Percentiles rank a stretch among this genome's conserved stretches.
phyloP scores from a whole-genome alignment of 148 eudicot species.

The Chenopodium suecicum region DNA sequence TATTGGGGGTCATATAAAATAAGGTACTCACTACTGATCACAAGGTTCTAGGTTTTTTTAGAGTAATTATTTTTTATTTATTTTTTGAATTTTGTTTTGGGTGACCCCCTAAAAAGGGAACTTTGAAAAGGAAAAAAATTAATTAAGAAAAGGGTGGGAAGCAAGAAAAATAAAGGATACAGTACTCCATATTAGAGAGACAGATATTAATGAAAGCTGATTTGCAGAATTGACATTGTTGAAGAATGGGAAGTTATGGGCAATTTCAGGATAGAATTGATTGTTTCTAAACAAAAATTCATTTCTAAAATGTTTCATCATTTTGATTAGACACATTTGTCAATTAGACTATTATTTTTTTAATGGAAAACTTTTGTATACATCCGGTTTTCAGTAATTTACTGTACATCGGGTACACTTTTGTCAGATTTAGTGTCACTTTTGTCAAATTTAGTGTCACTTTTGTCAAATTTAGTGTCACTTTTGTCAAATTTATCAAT shows the following conservation, averaged over 20 bases:
- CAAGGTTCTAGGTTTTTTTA: background rate
- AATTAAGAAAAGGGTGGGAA: background rate
- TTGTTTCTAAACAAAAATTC: background rate
- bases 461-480: too few relatives aligned
- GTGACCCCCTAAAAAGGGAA: background rate
- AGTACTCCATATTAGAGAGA: background rate
- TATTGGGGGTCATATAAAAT: slow-evolving; percentile 1
- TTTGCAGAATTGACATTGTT: background rate
- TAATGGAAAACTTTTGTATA: too few relatives aligned
- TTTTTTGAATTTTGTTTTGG: background rate
- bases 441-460: too few relatives aligned
- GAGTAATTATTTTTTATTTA: too few relatives aligned
- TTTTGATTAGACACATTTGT: too few relatives aligned
- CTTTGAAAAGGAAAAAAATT: background rate
- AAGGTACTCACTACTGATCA: background rate
- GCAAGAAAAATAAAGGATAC: background rate
- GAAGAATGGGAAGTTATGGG: background rate
- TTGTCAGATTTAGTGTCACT: too few relatives aligned
- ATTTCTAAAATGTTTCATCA: too few relatives aligned
- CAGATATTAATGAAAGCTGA: background rate
- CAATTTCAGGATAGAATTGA: background rate
- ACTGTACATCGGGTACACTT: too few relatives aligned
- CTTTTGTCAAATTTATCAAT: too few relatives aligned
- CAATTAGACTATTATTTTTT: too few relatives aligned
- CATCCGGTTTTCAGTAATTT: too few relatives aligned